Base-by-base conservation (phyloP, 2,329 filamentous ascomycete species). In the Penicillium oxalicum region DNA sequence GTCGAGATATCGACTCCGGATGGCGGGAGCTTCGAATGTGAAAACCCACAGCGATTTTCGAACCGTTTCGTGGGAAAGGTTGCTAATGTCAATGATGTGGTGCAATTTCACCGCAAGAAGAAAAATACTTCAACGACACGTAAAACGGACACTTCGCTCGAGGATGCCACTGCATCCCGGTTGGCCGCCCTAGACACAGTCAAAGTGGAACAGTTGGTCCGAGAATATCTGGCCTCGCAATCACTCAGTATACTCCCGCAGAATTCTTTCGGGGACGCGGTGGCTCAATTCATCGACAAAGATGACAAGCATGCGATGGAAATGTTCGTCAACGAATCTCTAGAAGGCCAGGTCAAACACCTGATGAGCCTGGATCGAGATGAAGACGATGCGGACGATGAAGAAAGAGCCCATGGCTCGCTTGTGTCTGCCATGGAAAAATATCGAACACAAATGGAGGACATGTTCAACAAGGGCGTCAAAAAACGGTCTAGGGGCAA, bases 41-140 rank as follows among this genome's bases (percentile, higher is more conserved):
- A 97, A 66, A 98, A 98, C 52, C 91, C 93, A 0, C 93, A 97
- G 65, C 83, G 93, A 7, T 96, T 97, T 62, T 97, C 91, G 0
- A 95, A 95, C 65, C 81, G 90, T 2, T 98, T 97, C 59, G 79
- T 86, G 1, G 86, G 84, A n/a, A 87, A 83, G 62, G 91, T 98
- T 1, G 93, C 93, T 50, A 98, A 98, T 63, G 84, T 85, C 8
- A 94, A 91, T 58, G 93, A 98, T 60, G 89, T 98, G 0, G 84
- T 98, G 0, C 87, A 91, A 61, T 97, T 95, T 65, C 84, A 96
- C 68, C 82, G 88, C 48, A 95, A 91, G 71, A 97, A 95, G 70
- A 80, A 80, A n/a, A 70, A 68, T 1, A 61, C 70, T 4, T 73
- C 70, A 6, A 74, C 61, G 5, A 75, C 62, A 2, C 67, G 75